A percentile compares a stretch with the other conserved stretches of the same genome.
These are phyloP conservation scores for Setaria viridis DNA, from an alignment of 202 grass and related monocot species.

Conservation along the genomic window DNA sequence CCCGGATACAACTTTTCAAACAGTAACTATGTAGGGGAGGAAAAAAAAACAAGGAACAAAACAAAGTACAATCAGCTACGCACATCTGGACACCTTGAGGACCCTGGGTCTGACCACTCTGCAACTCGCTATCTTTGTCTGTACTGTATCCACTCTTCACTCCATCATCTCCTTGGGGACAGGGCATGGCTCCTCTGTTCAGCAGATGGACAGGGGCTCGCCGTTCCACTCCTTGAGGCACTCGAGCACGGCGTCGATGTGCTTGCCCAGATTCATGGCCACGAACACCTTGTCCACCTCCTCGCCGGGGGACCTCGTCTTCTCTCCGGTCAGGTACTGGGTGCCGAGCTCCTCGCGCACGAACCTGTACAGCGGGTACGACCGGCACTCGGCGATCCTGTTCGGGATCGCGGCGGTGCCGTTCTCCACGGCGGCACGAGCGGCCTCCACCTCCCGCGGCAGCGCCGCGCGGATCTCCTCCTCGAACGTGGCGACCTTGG, in stretches of 20 bases:
- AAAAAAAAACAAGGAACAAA: neutral
- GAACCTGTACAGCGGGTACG: conserved; percentile 78
- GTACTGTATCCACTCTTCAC: neutral
- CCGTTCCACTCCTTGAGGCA: conserved; percentile 85
- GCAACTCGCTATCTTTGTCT: neutral
- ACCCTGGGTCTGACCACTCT: conserved; percentile 11
- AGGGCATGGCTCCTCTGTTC: neutral
- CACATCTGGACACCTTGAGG: neutral
- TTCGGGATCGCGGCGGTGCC: conserved; percentile 50
- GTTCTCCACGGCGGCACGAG: conserved; percentile 62
- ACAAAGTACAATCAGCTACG: conserved; percentile 26
- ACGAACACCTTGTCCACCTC: conserved; percentile 81
- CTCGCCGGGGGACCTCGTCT: conserved; percentile 75
- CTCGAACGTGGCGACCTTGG: conserved; percentile 63
- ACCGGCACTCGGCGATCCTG: conserved; percentile 70
- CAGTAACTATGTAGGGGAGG: neutral
- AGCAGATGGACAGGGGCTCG: conserved; percentile 69
- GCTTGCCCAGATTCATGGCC: conserved; percentile 69
- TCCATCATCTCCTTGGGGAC: neutral
- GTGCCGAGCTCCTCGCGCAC: conserved; percentile 73
- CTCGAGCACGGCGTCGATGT: conserved; percentile 76
- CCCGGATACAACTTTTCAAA: conserved; percentile 4
- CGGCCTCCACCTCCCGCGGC: conserved; percentile 63
- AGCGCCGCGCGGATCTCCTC: conserved; percentile 51
- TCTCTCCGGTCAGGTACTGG: conserved; percentile 76